Evolutionary conservation across 495 filamentous ascomycete species (phyloP), one percentile per base, ranked within the genome.

Genomic region (Bacidia rubella): DNA sequence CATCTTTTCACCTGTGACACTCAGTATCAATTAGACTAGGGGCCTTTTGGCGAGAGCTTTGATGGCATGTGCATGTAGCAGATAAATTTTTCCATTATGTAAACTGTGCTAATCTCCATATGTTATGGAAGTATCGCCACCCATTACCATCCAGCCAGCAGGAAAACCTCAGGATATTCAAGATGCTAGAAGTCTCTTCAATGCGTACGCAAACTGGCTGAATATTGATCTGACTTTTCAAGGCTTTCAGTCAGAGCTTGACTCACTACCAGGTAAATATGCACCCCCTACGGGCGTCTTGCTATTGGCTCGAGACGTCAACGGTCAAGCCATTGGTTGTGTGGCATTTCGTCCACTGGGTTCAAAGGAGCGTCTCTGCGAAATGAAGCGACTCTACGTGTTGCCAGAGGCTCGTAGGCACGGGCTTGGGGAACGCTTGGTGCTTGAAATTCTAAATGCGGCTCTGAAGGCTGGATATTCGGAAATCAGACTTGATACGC

Each of bases 351-450:
- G 72, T 2, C 60, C 63, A 2, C 55, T 67, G 7, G 25, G 57
- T 0, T 4, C 26, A 11, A 27, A 51, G 20, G 46, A 48, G 3
- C 52, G 53, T n/a, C 69, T 60, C 59, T 79, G 76, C 62, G 78
- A 83, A 54, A 74, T 81, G 70, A 81, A 82, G 58, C 67, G 78
- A 0, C 66, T 83, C 0, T 82, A 77, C 54, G 66, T 76, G 19
- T 43, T 62, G 1, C 70, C 70, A 0, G 54, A 62, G 42, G 69
- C 65, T 9, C 68, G 79, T 10, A 72, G 75, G 5, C 48, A 67
- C 11, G 74, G 73, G 0, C 51, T 80, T 1, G 80, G 78, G 2
- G 62, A 61, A 27, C 58, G 55, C 17, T 62, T 82, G 17, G 63
- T 77, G 0, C 57, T 65, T 21, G 65, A 62, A 4, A 67, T 74